Evolutionary conservation across 2,329 filamentous ascomycete species (phyloP).

Genomic region (Penicillium sp.): DNA sequence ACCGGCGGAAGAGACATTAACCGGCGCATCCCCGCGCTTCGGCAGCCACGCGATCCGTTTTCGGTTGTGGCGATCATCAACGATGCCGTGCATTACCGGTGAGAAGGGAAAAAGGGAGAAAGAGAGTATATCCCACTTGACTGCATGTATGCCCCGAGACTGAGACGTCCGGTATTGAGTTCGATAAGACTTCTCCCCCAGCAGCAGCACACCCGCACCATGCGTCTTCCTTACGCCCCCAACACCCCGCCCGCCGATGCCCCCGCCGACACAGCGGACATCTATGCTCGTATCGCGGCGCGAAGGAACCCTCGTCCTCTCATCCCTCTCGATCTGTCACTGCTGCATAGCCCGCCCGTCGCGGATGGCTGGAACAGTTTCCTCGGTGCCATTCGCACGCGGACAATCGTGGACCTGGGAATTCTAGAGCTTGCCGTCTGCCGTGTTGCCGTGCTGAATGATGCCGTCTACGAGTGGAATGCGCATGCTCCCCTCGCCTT

Average conservation of each 20-base stretch:
- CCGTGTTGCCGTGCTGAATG: constrained; percentile 77
- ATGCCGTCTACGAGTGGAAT: constrained; percentile 83
- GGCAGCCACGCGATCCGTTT: neutral
- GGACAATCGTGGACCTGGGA: constrained; percentile 51
- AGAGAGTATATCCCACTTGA: neutral
- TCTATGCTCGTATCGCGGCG: constrained; percentile 33
- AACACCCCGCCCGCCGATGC: constrained; percentile 26
- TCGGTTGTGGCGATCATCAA: constrained; percentile 1
- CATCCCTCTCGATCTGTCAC: constrained; percentile 73
- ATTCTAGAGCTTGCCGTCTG: constrained; percentile 79
- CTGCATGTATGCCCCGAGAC: neutral
- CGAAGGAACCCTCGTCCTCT: constrained; percentile 64
- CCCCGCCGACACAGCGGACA: constrained; percentile 27
- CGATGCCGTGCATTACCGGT: neutral
- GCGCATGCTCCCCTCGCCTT: constrained; percentile 72
- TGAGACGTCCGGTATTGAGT: neutral
- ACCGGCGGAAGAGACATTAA: neutral
- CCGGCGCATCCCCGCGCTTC: neutral
- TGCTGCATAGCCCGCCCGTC: constrained; percentile 74
- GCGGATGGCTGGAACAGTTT: constrained; percentile 72
- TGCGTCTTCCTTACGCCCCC: constrained; percentile 30
- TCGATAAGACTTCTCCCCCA: neutral
- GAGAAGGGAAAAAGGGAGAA: neutral
- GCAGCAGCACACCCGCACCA: constrained; percentile 13
- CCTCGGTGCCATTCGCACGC: constrained; percentile 58